Evolutionary conservation across 2,329 filamentous ascomycete species (phyloP).

Genomic region (Magnaporthiopsis poae): DNA sequence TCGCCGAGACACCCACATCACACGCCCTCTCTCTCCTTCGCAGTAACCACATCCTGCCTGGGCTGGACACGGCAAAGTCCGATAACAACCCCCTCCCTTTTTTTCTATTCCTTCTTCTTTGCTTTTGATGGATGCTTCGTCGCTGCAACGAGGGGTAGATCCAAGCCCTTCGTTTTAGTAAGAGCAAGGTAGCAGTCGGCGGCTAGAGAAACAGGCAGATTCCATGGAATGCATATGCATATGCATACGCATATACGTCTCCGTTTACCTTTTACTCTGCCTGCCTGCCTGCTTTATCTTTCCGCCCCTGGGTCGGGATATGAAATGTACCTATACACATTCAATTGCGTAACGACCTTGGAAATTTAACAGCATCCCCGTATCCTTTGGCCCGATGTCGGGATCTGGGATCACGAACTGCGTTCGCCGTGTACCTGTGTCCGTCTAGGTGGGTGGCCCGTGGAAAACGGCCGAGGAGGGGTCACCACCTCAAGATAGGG

Average conservation of each 20-base stretch:
- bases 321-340: background rate
- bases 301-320: background rate
- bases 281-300: too few species aligned
- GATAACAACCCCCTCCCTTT: background rate
- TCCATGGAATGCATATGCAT: background rate
- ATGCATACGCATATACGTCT: background rate
- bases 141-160: background rate
- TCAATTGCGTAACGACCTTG: too few species aligned
- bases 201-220: background rate
- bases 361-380: background rate
- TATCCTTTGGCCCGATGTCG: too few species aligned
- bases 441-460: too few species aligned
- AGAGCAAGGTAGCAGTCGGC: background rate
- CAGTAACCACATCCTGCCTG: background rate
- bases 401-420: background rate
- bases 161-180: background rate
- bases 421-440: too few species aligned
- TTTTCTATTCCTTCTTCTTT: background rate
- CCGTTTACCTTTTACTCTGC: too few species aligned
- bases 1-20: background rate
- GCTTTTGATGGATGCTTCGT: background rate
- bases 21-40: background rate
- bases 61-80: background rate
- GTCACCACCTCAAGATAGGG: background rate
- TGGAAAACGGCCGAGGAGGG: background rate